Base-by-base conservation (phyloP, 176 grass and related monocot species). In the Thinopyrum elongatum region DNA sequence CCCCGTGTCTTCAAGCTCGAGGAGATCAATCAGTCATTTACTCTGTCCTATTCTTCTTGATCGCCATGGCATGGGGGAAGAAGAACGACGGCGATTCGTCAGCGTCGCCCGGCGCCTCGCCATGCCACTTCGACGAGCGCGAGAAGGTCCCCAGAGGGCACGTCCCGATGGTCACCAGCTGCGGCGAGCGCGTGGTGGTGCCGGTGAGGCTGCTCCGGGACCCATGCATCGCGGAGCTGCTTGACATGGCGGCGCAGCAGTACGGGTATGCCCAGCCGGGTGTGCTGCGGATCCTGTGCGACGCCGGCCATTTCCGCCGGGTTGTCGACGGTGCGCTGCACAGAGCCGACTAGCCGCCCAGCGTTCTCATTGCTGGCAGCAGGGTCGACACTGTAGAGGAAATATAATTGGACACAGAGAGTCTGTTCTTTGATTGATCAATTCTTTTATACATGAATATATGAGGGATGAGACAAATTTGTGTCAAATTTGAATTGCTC, bases 231-330 rank as follows among this genome's bases (percentile, higher is more conserved):
- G 77, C 36, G 9, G 86, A 80, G 84, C 84, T 97, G 53, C 86
- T 97, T 44, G 90, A 94, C 62, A 83, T 90, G 78, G 80, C 90
- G 29, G 92, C 84, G 3, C 19, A 68, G 79, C 65, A 39, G 51
- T 97, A 91, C 41, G 90, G 90, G 53, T 90, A 86, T 53, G 3
- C n/a, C 28, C 95, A 93, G 83, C 72, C 86, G 51, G 92, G 95
- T 12, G 85, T 94, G 31, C 84, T 97, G n/a, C 76, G 84, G 27
- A 70, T 94, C 17, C 86, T 84, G 23, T 97, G 95, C 65, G 86
- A 91, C 35, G 89, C 46, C 9, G 57, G 49, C 0, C 89, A 65
- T 10, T 87, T 95, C 77, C 86, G 70, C 0, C 55, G 63, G 14
- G 83, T 84, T 17, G 12, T 95, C 55, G 35, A 80, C 31, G 5